phyloP scores from a whole-genome alignment of 225 moss, liverwort and hornwort genomes.

The Pseudoscleropodium purum region DNA sequence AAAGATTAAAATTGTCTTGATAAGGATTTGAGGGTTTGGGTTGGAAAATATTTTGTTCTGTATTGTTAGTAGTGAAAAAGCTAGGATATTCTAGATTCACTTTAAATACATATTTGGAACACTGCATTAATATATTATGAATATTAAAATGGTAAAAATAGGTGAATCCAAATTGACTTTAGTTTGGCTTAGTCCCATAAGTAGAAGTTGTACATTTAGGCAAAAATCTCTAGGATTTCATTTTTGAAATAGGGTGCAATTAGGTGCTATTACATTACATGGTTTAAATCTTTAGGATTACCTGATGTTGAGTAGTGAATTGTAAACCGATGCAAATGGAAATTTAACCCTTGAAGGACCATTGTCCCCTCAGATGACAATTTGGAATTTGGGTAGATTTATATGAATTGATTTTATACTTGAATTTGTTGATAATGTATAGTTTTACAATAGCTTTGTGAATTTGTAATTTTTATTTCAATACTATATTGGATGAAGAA shows the following conservation, averaged over 20 bases:
- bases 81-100: background rate
- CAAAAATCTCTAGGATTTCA: background rate
- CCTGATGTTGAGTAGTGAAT: background rate
- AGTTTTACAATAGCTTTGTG: too few species aligned
- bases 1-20: background rate
- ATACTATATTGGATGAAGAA: too few species aligned
- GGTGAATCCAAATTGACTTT: background rate
- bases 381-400: too few species aligned
- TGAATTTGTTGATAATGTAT: too few species aligned
- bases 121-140: background rate
- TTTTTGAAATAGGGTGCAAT: background rate
- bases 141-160: background rate
- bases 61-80: background rate
- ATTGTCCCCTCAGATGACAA: too few species aligned
- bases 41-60: accelerated
- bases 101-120: background rate
- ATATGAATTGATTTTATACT: too few species aligned
- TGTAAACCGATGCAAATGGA: background rate
- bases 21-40: background rate
- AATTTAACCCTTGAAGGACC: background rate
- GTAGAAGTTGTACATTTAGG: background rate
- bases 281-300: background rate
- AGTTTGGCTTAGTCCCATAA: too few species aligned
- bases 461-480: too few species aligned
- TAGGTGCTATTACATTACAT: background rate